These are phyloP conservation scores for Rauvolfia tetraphylla DNA, from an alignment of 257 asterid genomes.

Conservation along the genomic window DNA sequence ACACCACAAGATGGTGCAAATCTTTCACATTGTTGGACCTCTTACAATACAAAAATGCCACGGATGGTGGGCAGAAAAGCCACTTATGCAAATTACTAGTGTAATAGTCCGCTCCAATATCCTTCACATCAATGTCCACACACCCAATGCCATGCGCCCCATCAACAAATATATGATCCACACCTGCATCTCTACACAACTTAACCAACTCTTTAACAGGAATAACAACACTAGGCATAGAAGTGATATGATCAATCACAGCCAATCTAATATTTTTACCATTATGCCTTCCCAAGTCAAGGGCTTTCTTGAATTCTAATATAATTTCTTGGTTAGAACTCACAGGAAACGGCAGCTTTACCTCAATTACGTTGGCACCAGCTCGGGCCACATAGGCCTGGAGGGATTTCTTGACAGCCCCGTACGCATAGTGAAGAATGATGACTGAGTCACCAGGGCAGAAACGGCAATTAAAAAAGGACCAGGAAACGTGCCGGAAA, in stretches of 20 bases:
- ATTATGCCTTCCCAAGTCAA: constrained; percentile 43
- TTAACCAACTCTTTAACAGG: constrained; percentile 67
- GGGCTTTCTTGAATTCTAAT: constrained; percentile 52
- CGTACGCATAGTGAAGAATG: constrained; percentile 79
- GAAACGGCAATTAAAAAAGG: constrained; percentile 46
- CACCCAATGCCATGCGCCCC: constrained; percentile 87
- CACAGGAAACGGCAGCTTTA: constrained; percentile 69
- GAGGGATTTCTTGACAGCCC: constrained; percentile 78
- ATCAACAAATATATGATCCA: constrained; percentile 60
- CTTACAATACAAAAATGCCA: constrained; percentile 64
- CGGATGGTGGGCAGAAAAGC: constrained; percentile 80
- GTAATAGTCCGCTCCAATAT: constrained; percentile 75
- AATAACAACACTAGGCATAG: constrained; percentile 73
- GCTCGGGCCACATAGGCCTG: constrained; percentile 77
- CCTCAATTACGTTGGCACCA: constrained; percentile 81
- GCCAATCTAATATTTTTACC: constrained; percentile 68
- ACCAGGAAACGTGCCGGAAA: constrained; percentile 67
- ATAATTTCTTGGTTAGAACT: constrained; percentile 52
- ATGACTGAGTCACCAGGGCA: constrained; percentile 59
- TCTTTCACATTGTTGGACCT: constrained; percentile 42
- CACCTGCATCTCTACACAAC: constrained; percentile 68
- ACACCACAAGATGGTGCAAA: constrained; percentile 75
- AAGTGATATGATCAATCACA: constrained; percentile 76
- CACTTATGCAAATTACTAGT: constrained; percentile 76
- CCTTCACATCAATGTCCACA: constrained; percentile 59